Base-by-base conservation (phyloP, 148 eudicot species). In the Camellia granthamiana region DNA sequence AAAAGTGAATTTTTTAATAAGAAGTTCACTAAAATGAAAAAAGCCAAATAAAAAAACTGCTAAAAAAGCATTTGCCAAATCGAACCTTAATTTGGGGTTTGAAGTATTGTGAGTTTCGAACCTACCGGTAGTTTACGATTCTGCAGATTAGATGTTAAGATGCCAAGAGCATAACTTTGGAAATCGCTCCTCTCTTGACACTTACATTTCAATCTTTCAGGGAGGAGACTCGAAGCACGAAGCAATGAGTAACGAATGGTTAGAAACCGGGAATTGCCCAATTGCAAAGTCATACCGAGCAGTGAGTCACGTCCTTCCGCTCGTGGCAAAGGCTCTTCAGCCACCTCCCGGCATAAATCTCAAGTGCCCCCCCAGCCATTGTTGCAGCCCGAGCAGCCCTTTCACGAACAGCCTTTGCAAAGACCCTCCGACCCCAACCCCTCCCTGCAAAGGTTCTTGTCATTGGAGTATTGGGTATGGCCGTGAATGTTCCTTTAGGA, bases 281-380 rank as follows among this genome's bases (percentile, higher is more conserved):
- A 91, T 96, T 16, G 98, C 98, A 68, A 95, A 91, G 84, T 95
- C 98, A 18, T 95, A 86, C 80, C 85, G 97, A 72, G 97, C 99
- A 12, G 97, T 96, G 30, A 89, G 98, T 61, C 74, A 87, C 43
- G 95, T 96, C 74, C 79, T 96, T 23, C 99, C 99, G 0, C 90
- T 96, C 13, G 98, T 96, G 46, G 99, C 99, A 49, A 92, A 96
- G 79, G 94, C 89, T 60, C 78, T 96, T 55, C 89, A 91, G 87
- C 99, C 94, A 30, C 97, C 99, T 38, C 83, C 95, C 13, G 98
- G 99, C 16, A 83, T 94, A 52, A 91, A 91, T n/a, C 30, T 81
- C 62, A 81, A 82, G 74, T 96, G 99, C 83, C 99, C 99, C 99
- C 3, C 92, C 88, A 30, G 97, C 92, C 44, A 85, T 96, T 9